These are phyloP conservation scores for Aspergillus sp. DNA, from an alignment of 2,329 filamentous ascomycete species.

Conservation along the genomic window DNA sequence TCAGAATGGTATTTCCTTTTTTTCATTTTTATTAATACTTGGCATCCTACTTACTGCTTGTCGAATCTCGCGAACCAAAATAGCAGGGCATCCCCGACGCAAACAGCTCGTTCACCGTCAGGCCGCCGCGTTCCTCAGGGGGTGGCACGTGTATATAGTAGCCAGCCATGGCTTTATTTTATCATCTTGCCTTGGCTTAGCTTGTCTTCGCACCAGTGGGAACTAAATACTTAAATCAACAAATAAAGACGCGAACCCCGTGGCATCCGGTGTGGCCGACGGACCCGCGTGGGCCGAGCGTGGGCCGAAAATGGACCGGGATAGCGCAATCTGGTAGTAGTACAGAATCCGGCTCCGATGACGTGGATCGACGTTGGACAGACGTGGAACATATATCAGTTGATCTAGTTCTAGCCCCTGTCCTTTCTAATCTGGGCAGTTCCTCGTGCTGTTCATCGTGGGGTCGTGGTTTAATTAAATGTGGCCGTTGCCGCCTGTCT, in stretches of 20 bases:
- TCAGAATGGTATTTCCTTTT: not conserved
- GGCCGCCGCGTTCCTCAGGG: not conserved
- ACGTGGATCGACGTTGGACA: not conserved
- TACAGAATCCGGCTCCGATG: not conserved
- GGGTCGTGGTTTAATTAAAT: not conserved
- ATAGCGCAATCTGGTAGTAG: not conserved
- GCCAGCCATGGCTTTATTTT: not conserved
- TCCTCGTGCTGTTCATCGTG: too few species aligned
- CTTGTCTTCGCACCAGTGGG: not conserved
- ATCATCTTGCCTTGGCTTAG: not conserved
- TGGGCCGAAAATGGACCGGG: not conserved
- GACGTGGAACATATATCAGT: too few species aligned
- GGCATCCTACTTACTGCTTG: not conserved
- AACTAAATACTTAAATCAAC: not conserved
- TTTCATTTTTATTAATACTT: not conserved
- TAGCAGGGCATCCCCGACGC: not conserved
- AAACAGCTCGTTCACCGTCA: not conserved
- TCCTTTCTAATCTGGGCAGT: not conserved
- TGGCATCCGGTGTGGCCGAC: not conserved
- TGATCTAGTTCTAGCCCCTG: too few species aligned
- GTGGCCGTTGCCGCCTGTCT: not conserved
- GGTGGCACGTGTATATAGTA: not conserved
- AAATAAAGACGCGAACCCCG: not conserved
- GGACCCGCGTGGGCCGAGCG: not conserved
- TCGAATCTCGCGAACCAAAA: not conserved